These are phyloP conservation scores for Coemansia sp. DNA, from an alignment of 192 early-diverging fungal species.

Conservation along the genomic window DNA sequence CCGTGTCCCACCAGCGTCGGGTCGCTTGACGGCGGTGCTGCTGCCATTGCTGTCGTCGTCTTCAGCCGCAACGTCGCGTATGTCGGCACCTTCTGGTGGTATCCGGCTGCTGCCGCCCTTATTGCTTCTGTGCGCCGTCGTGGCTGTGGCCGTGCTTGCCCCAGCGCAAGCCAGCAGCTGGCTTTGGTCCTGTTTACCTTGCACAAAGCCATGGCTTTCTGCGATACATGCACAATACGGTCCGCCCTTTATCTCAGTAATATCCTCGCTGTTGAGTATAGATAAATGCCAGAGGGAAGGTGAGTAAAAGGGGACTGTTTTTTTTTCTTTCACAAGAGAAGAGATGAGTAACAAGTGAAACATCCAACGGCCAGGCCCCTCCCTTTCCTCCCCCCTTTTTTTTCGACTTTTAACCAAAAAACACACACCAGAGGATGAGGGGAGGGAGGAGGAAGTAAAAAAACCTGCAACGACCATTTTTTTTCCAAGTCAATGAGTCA, in stretches of 20 bases:
- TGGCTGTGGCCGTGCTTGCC: background rate
- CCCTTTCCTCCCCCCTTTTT: background rate
- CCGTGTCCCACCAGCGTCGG: constrained; percentile 6
- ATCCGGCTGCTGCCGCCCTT: background rate
- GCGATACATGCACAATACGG: background rate
- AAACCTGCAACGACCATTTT: too few relatives aligned
- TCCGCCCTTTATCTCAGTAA: background rate
- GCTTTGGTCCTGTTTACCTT: background rate
- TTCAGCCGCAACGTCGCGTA: background rate
- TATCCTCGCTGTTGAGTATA: background rate
- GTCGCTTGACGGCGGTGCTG: background rate
- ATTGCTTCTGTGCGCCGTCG: background rate
- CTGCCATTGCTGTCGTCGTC: constrained; percentile 17
- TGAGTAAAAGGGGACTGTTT: background rate
- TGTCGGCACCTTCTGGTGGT: background rate
- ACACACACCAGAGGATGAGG: too few relatives aligned
- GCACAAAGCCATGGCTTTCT: background rate
- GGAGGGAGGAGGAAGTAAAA: too few relatives aligned
- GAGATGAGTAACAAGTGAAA: background rate
- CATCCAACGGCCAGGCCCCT: background rate
- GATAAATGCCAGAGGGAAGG: background rate
- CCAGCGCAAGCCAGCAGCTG: background rate
- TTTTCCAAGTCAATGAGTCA: background rate
- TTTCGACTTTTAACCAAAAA: too few relatives aligned
- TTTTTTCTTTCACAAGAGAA: background rate